Base-by-base conservation (phyloP, 1,284 basidiomycete species). In the Tetrapyrgos nigripes region DNA sequence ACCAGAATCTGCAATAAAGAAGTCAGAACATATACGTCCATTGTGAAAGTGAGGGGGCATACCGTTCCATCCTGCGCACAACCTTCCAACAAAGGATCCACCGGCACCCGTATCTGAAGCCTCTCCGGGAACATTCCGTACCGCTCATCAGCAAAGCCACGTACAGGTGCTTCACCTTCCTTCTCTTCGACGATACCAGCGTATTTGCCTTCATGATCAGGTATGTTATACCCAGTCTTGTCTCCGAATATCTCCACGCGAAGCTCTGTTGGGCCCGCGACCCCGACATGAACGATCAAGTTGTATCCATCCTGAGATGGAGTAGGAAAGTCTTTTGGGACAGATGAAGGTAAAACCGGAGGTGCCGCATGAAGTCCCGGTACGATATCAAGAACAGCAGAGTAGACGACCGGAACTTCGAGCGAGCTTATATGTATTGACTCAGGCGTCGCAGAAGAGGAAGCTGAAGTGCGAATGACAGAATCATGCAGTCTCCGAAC, bases 241-340 rank as follows among this genome's bases (percentile, higher is more conserved):
- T 92, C 89, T 0, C 79, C 82, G 14, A 84, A 69, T 60, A 82
- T 78, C 70, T 91, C 89, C 72, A 91, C 79, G 24, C 86, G 79
- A 50, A 91, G 71, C 0, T 82, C 79, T 0, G 89, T 89, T 11
- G 84, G 78, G 8, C 83, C 82, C 2, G 87, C 88, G 10, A 87
- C 83, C 9, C 90, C 89, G 33, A 91, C 76, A 64, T 91, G 89
- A 64, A 92, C 80, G 52, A 91, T 81, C 61, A 91, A 83, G 67
- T 91, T 89, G 66, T 87, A 91, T 14, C 87, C 87, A 49, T 74
- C 75, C 23, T 73, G 69, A 1, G 88, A 87, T 1, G 84, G 77
- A 1, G 76, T 69, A 13, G 76, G 68, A 17, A 73, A 72, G 40
- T 77, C 71, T 24, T 55, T 67, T 14, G 64, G 51, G n/a, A 69